Percentiles rank a stretch among this genome's conserved stretches.
Evolutionary conservation across 371 early-diverging fungal species (phyloP).

Genomic region (Zopfochytrium polystomum): DNA sequence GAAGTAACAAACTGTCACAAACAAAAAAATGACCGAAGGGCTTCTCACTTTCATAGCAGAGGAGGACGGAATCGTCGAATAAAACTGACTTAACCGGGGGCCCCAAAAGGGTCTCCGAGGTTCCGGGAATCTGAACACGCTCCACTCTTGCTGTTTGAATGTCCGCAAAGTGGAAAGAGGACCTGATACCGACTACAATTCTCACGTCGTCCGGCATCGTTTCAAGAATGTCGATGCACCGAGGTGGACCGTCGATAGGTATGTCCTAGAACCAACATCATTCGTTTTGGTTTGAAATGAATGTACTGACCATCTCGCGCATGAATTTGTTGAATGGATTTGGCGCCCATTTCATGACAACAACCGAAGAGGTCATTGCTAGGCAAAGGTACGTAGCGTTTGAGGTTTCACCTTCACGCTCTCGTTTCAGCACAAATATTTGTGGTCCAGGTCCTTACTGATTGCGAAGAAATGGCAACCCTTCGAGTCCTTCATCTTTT

Average conservation of each 20-base stretch:
- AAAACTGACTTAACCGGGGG: slow-evolving; percentile 30
- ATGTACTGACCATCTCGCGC: slow-evolving; percentile 13
- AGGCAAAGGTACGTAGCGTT: slow-evolving; percentile 44
- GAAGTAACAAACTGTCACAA: background rate
- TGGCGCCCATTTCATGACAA: slow-evolving; percentile 50
- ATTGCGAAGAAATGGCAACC: slow-evolving; percentile 46
- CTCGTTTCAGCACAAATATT: background rate
- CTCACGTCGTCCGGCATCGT: slow-evolving; percentile 2
- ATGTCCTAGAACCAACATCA: background rate
- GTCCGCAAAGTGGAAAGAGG: slow-evolving; percentile 3
- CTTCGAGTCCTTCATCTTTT: slow-evolving; percentile 53
- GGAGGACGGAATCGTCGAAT: slow-evolving; percentile 27
- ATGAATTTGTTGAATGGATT: slow-evolving; percentile 53
- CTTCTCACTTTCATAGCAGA: slow-evolving; percentile 44
- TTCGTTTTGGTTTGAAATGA: background rate
- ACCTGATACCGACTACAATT: background rate
- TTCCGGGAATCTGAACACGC: slow-evolving; percentile 1
- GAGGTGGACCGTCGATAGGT: slow-evolving; percentile 3
- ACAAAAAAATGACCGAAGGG: background rate
- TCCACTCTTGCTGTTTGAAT: slow-evolving; percentile 3
- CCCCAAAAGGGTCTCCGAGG: slow-evolving; percentile 17
- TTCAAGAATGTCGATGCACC: slow-evolving; percentile 4
- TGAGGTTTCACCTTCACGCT: slow-evolving; percentile 19
- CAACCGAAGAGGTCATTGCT: slow-evolving; percentile 33
- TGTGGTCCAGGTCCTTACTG: slow-evolving; percentile 20